Evolutionary conservation across 148 eudicot genomes (phyloP).

Genomic region (Dianthus caryophyllus): DNA sequence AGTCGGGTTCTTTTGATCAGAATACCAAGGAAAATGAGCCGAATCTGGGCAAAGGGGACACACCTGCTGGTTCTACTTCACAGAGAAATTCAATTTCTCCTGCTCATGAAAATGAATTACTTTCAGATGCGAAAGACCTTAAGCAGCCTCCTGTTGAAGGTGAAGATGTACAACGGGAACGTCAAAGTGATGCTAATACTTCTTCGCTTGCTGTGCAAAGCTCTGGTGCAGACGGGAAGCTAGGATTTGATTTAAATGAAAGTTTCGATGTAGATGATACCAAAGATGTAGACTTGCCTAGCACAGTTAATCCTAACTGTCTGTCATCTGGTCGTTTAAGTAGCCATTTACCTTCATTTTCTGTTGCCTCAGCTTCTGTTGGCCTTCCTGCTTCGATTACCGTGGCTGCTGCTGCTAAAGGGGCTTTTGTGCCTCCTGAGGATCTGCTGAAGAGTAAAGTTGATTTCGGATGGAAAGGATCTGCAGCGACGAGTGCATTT

Average conservation of each 20-base stretch:
- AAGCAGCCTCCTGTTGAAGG: conserved; percentile 24
- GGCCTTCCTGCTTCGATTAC: conserved; percentile 49
- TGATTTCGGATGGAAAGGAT: conserved; percentile 88
- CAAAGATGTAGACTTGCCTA: conserved; percentile 42
- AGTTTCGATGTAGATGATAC: conserved; percentile 57
- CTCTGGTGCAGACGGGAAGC: conserved; percentile 35
- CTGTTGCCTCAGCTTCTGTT: conserved; percentile 32
- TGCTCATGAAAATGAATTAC: background rate
- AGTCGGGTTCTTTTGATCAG: conserved; percentile 4
- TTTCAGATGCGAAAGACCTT: conserved; percentile 12
- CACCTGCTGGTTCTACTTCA: background rate
- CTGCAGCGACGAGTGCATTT: conserved; percentile 96
- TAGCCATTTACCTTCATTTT: conserved; percentile 28
- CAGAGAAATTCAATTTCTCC: conserved; percentile 6
- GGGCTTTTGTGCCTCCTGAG: conserved; percentile 69
- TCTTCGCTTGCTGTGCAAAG: conserved; percentile 26
- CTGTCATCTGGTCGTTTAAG: conserved; percentile 30
- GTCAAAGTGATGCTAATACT: conserved; percentile 18
- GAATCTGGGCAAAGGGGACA: conserved; percentile 15
- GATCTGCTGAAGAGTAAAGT: conserved; percentile 54
- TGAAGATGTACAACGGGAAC: conserved; percentile 23
- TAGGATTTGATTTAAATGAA: conserved; percentile 70
- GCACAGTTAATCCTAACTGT: conserved; percentile 19
- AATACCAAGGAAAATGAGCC: conserved; percentile 6
- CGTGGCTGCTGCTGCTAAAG: conserved; percentile 79